Evolutionary conservation across 1,139 yeast species (phyloP), one percentile per base, ranked within the genome.

Genomic region (Debaryomycetaceae sp.): DNA sequence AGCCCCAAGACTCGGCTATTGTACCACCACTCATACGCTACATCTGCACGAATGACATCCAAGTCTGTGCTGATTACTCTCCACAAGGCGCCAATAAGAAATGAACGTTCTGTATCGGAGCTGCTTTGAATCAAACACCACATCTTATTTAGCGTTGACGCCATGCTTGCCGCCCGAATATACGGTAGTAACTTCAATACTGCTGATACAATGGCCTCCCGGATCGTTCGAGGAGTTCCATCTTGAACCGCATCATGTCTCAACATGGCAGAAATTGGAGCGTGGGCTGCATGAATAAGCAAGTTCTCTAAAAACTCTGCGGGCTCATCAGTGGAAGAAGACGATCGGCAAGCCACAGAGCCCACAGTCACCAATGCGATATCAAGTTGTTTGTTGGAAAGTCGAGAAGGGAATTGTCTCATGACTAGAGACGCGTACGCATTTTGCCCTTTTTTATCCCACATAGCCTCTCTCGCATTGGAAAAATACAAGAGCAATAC

Each of bases 21-120:
- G 38, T 70, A 74, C 80, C 81, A 80, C 86, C 87, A 80, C 20
- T 55, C 51, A 32, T 76, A 68, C 3, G 78, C 90, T 23, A 75
- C 41, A 30, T 71, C 76, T 4, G 78, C 70, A 37, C 81, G 56
- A 37, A 72, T 71, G 32, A 75, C 57, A 38, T 77, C 81, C 36
- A 74, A 57, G 34, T 61, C 62, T 36, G 62, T 68, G 36, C 69
- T 59, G 12, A 65, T 31, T 2, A 59, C 55, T 32, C 51, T 55
- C 71, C 72, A 64, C 26, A 62, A 41, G 33, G 51, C 46, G 4
- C 37, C 38, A 2, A 37, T 33, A 34, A 64, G 49, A 29, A 51
- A 63, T 2, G 29, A 29, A 13, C 32, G 31, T 34, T 65, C 72
- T 2, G 22, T 25, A 6, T 52, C 60, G 36, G 64, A 63, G 5